Conservation (phyloP, 306 rosid species). For the Sphenostylis stenocarpa region DNA sequence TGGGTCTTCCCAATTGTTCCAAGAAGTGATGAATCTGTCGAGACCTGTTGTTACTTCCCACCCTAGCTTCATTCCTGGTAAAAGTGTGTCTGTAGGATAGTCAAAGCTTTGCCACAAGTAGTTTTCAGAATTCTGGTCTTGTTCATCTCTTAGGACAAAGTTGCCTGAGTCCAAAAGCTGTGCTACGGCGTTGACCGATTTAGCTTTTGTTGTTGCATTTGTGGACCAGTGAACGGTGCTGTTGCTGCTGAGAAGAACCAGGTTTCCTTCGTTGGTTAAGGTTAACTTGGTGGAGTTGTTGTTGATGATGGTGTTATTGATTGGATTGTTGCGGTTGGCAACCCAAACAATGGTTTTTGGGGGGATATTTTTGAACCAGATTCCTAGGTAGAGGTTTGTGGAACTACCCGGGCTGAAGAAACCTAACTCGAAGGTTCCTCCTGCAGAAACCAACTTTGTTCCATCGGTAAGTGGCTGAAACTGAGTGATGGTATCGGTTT, state of each 20-base stretch:
- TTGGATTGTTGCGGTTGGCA: slow-evolving; percentile 15
- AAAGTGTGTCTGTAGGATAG: neutral
- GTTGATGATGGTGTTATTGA: neutral
- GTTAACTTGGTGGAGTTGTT: slow-evolving; percentile 3
- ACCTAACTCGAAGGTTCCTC: slow-evolving; percentile 25
- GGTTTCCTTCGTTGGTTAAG: neutral
- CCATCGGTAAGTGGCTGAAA: slow-evolving; percentile 1
- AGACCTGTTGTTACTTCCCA: slow-evolving; percentile 40
- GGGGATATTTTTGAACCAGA: slow-evolving; percentile 18
- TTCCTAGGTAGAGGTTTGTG: slow-evolving; percentile 22
- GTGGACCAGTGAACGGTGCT: slow-evolving; percentile 5
- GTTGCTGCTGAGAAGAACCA: neutral
- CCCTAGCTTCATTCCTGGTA: slow-evolving; percentile 57
- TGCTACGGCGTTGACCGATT: neutral
- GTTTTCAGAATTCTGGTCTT: neutral
- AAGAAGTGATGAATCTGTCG: slow-evolving; percentile 35
- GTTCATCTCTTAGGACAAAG: neutral
- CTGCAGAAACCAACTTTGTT: slow-evolving; percentile 5
- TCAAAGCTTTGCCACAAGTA: slow-evolving; percentile 30
- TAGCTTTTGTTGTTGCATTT: neutral
- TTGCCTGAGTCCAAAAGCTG: neutral
- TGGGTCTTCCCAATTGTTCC: slow-evolving; percentile 48
- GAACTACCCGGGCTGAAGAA: slow-evolving; percentile 23
- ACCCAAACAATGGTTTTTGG: neutral
- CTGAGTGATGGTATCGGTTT: neutral